Evolutionary conservation across 164 flowering plant species (phyloP).

Genomic region (Magnolia kwangsiensis): DNA sequence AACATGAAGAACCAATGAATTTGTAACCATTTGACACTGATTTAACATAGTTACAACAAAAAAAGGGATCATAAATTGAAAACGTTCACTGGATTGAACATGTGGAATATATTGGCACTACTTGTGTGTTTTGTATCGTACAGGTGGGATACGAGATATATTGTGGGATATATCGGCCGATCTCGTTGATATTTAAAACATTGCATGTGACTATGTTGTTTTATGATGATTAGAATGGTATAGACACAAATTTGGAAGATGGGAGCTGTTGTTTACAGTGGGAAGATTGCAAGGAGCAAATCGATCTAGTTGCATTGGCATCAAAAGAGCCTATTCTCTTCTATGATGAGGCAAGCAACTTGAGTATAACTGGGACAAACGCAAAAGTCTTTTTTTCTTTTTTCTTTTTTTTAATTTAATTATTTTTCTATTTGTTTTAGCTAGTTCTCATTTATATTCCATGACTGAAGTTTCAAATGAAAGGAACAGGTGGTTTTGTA

Average conservation of each 20-base stretch:
- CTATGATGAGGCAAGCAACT: constrained; percentile 78
- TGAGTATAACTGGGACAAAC: constrained; percentile 2
- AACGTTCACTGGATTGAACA: too few species aligned
- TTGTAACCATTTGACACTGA: too few species aligned
- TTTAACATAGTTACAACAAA: too few species aligned
- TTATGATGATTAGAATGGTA: constrained; percentile 26
- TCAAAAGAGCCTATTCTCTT: constrained; percentile 93
- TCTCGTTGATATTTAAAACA: background rate
- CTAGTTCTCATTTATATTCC: background rate
- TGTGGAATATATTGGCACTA: too few species aligned
- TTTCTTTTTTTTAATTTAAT: background rate
- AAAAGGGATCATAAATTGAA: too few species aligned
- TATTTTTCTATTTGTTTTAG: constrained; percentile 1
- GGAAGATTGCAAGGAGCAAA: constrained; percentile 72
- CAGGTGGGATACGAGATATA: too few species aligned
- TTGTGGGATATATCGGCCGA: too few species aligned
- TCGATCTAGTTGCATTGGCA: constrained; percentile 71
- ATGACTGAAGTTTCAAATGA: constrained; percentile 10
- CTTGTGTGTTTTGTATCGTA: too few species aligned
- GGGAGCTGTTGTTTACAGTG: constrained; percentile 41
- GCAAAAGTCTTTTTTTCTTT: background rate
- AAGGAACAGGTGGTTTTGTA: constrained; percentile 72
- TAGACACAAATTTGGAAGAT: constrained; percentile 21
- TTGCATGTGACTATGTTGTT: background rate
- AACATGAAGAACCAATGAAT: too few species aligned